Conservation (phyloP, 148 eudicot genomes). For the Cornus kousa region DNA sequence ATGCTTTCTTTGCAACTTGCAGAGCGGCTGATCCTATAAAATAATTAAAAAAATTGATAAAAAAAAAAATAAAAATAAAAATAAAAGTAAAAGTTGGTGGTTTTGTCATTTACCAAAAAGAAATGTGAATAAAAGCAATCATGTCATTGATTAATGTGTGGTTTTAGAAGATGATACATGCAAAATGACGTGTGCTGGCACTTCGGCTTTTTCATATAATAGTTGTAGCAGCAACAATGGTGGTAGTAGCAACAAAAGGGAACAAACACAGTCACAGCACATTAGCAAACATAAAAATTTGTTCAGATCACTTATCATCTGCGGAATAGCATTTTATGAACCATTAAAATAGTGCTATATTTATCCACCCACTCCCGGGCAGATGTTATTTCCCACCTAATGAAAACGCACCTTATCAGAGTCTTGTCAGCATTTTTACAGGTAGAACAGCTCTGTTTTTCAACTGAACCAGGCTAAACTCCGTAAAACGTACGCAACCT, state of each 20-base stretch:
- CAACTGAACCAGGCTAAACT: no score
- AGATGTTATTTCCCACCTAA: no score
- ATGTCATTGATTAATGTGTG: slow-evolving; percentile 9
- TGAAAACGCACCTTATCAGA: no score
- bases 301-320: neutral
- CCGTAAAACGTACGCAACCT: neutral
- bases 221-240: neutral
- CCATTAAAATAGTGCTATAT: neutral
- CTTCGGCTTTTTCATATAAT: neutral
- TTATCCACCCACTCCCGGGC: neutral
- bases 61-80: no score
- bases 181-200: slow-evolving; percentile 2
- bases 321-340: neutral
- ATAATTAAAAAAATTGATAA: neutral
- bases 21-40: neutral
- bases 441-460: no score
- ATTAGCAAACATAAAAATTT: neutral
- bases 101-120: neutral
- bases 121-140: neutral
- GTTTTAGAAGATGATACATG: slow-evolving; percentile 4
- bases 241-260: slow-evolving; percentile 4
- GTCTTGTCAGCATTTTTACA: no score
- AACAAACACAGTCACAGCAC: slow-evolving; percentile 6
- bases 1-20: slow-evolving; percentile 12
- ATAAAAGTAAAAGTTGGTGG: neutral